Evolutionary conservation across 2,329 filamentous ascomycete genomes (phyloP).

Genomic region (Talaromyces sp.): DNA sequence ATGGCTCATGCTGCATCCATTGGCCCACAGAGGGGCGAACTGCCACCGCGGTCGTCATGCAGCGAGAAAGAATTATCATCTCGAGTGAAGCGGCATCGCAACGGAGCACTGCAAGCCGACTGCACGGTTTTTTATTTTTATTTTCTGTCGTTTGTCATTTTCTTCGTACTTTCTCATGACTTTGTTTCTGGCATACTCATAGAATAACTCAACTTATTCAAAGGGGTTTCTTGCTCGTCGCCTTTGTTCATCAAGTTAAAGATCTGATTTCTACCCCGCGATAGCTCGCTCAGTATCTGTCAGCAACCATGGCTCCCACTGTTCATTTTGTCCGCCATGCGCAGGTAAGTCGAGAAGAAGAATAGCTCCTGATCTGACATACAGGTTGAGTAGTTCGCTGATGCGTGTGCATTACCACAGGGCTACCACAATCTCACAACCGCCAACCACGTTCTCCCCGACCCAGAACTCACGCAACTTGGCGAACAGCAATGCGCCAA

Average conservation of each 20-base stretch:
- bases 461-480: constrained; percentile 72
- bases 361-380: background rate
- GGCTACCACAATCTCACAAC: constrained; percentile 74
- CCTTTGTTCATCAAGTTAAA: background rate
- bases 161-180: background rate
- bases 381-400: background rate
- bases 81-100: background rate
- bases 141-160: background rate
- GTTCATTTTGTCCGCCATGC: constrained; percentile 45
- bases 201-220: background rate
- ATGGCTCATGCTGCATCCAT: constrained; percentile 1
- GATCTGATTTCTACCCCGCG: background rate
- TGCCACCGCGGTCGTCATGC: background rate
- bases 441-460: constrained; percentile 67
- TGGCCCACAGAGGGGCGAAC: constrained; percentile 4
- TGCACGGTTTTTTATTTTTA: background rate
- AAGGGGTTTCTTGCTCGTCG: background rate
- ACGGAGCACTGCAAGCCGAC: background rate
- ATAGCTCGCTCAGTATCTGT: background rate
- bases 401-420: constrained; percentile 34
- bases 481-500: constrained; percentile 69
- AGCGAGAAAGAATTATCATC: background rate
- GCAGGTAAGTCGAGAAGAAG: constrained; percentile 29
- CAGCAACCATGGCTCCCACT: constrained; percentile 33
- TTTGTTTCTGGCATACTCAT: background rate